These are phyloP conservation scores for Rhizopus delemar DNA, from an alignment of 371 early-diverging fungal genomes.

Conservation along the genomic window DNA sequence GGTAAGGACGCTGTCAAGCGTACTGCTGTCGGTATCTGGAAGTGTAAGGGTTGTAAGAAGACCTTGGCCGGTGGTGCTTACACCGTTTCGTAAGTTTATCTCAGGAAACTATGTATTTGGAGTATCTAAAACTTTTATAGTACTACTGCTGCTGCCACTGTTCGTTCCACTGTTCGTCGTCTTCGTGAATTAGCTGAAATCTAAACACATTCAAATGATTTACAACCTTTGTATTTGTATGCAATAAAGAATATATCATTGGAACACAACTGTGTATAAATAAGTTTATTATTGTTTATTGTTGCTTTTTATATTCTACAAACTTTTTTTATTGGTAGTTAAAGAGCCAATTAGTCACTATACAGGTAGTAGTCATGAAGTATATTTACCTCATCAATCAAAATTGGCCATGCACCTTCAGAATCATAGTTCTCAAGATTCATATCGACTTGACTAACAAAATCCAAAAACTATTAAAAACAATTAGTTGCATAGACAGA, in stretches of 20 bases:
- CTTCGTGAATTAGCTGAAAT: conserved; percentile 94
- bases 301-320: conserved; percentile 21
- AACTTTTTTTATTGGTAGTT: conserved; percentile 3
- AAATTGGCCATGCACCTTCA: conserved; percentile 83
- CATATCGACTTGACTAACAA: conserved; percentile 61
- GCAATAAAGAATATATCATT: no score
- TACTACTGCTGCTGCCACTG: conserved; percentile 92
- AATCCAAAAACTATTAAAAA: conserved; percentile 71
- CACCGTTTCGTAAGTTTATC: conserved; percentile 76
- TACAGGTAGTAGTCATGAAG: not conserved
- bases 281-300: not conserved
- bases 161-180: conserved; percentile 96
- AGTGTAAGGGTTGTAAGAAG: conserved; percentile 97
- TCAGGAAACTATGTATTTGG: not conserved
- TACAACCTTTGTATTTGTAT: no score
- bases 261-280: no score
- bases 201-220: conserved; percentile 51
- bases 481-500: not conserved
- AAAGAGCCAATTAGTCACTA: not conserved
- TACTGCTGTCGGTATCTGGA: conserved; percentile 99
- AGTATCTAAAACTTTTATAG: conserved; percentile 26
- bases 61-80: conserved; percentile 99
- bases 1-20: conserved; percentile 98
- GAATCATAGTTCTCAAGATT: conserved; percentile 71
- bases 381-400: conserved; percentile 69